These are phyloP conservation scores for Sarocladium kiliense DNA, from an alignment of 2,329 filamentous ascomycete genomes.

Conservation along the genomic window DNA sequence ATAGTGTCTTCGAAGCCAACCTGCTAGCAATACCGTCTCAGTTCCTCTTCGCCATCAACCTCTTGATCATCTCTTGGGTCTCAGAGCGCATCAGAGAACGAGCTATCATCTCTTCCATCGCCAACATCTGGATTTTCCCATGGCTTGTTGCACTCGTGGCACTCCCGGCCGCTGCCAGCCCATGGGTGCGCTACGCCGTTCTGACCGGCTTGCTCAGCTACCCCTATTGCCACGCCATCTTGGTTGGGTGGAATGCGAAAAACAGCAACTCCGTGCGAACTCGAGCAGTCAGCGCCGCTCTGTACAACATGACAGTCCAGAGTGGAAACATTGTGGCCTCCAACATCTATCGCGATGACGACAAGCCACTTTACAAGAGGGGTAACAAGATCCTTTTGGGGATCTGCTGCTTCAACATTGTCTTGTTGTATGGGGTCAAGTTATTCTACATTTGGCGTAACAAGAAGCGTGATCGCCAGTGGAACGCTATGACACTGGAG, in stretches of 20 bases:
- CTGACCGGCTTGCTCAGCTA: slow-evolving; percentile 27
- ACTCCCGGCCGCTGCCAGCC: slow-evolving; percentile 21
- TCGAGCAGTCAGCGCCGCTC: slow-evolving; percentile 52
- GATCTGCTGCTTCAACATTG: slow-evolving; percentile 41
- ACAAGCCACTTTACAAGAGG: slow-evolving; percentile 45
- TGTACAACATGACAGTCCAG: slow-evolving; percentile 55
- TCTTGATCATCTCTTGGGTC: slow-evolving; percentile 40
- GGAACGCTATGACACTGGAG: slow-evolving; percentile 37
- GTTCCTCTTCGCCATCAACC: slow-evolving; percentile 38
- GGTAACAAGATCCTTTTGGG: slow-evolving; percentile 46
- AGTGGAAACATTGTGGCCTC: slow-evolving; percentile 35
- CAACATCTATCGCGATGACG: slow-evolving; percentile 40
- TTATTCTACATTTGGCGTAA: slow-evolving; percentile 43
- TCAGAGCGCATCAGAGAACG: slow-evolving; percentile 39
- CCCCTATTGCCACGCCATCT: slow-evolving; percentile 36
- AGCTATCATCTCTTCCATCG: slow-evolving; percentile 37
- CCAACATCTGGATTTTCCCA: slow-evolving; percentile 46
- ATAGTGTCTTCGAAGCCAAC: slow-evolving; percentile 40
- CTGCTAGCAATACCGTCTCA: slow-evolving; percentile 40
- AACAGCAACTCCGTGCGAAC: slow-evolving; percentile 60
- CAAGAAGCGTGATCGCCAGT: slow-evolving; percentile 33
- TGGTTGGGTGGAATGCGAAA: slow-evolving; percentile 53
- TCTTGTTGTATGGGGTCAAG: slow-evolving; percentile 39
- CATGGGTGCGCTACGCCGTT: slow-evolving; percentile 27
- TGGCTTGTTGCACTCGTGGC: slow-evolving; percentile 39